phyloP scores from a whole-genome alignment of 2,329 filamentous ascomycete genomes.

The Dothideomycetidae sp. region DNA sequence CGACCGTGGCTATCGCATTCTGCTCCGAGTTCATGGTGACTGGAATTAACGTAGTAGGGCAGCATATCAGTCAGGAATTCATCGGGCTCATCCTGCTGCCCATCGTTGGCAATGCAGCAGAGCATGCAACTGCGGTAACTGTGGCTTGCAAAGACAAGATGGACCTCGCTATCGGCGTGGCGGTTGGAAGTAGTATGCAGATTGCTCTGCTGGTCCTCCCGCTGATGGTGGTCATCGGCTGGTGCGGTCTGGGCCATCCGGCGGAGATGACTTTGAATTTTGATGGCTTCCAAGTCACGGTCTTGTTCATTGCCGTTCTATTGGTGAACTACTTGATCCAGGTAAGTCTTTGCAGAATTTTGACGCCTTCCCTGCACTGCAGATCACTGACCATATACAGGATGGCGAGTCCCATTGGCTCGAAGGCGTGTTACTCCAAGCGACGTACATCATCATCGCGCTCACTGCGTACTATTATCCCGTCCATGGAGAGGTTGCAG shows the following conservation, averaged over 20 bases:
- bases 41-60: constrained; percentile 42
- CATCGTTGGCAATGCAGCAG: constrained; percentile 47
- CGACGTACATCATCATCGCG: constrained; percentile 48
- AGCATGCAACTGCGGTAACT: constrained; percentile 49
- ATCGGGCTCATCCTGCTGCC: constrained; percentile 50
- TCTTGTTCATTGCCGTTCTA: constrained; percentile 42
- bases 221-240: constrained; percentile 46
- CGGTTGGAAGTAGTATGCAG: constrained; percentile 51
- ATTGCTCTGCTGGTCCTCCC: constrained; percentile 50
- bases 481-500: constrained; percentile 10
- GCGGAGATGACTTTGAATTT: constrained; percentile 61
- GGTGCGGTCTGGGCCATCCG: constrained; percentile 37
- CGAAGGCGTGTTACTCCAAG: constrained; percentile 46
- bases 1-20: constrained; percentile 66
- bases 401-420: constrained; percentile 36
- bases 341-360: constrained; percentile 39
- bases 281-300: constrained; percentile 71
- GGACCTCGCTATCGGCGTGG: constrained; percentile 52
- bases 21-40: constrained; percentile 55
- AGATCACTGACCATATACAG: constrained; percentile 15
- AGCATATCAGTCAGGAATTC: constrained; percentile 43
- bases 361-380: neutral
- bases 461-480: constrained; percentile 41
- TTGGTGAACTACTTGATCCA: constrained; percentile 50
- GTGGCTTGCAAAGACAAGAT: constrained; percentile 52